Evolutionary conservation across 192 early-diverging fungal species (phyloP).

Genomic region (Coemansia sp.): DNA sequence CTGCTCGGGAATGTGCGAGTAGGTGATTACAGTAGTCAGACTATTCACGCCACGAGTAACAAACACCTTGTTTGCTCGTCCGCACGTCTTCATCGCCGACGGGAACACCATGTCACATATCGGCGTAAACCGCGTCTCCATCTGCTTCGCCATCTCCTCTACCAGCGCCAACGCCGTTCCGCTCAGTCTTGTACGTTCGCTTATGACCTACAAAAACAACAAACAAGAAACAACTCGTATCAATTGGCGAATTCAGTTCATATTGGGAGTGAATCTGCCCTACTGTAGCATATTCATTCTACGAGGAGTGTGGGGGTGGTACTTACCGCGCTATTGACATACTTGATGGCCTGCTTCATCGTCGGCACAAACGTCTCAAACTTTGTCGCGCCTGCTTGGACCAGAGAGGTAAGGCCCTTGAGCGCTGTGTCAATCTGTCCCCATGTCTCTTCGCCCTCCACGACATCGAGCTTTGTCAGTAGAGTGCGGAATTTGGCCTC

Average conservation of each 20-base stretch:
- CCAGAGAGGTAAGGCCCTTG: constrained; percentile 50
- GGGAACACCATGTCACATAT: constrained; percentile 67
- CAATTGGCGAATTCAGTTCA: constrained; percentile 5
- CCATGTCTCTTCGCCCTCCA: constrained; percentile 77
- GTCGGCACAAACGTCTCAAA: constrained; percentile 53
- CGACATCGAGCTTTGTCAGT: constrained; percentile 45
- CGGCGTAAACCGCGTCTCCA: constrained; percentile 66
- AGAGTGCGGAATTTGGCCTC: constrained; percentile 51
- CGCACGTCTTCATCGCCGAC: constrained; percentile 66
- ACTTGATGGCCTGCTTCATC: constrained; percentile 58
- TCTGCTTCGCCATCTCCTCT: constrained; percentile 63
- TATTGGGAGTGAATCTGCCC: not conserved
- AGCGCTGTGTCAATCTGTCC: constrained; percentile 65
- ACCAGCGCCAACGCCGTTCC: constrained; percentile 69
- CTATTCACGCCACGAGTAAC: constrained; percentile 65
- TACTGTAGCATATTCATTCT: not conserved
- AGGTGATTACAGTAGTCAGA: constrained; percentile 66
- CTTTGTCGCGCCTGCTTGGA: constrained; percentile 48
- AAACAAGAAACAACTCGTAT: not conserved
- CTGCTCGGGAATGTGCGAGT: constrained; percentile 59
- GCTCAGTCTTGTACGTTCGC: constrained; percentile 78
- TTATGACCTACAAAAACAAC: constrained; percentile 68
- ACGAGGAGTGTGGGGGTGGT: not conserved
- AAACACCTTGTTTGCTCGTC: constrained; percentile 78
- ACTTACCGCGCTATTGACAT: constrained; percentile 62